Percentiles rank a stretch among this genome's conserved stretches.
These are phyloP conservation scores for Neurospora sublineolata DNA, from an alignment of 495 filamentous ascomycete genomes.

Conservation along the genomic window DNA sequence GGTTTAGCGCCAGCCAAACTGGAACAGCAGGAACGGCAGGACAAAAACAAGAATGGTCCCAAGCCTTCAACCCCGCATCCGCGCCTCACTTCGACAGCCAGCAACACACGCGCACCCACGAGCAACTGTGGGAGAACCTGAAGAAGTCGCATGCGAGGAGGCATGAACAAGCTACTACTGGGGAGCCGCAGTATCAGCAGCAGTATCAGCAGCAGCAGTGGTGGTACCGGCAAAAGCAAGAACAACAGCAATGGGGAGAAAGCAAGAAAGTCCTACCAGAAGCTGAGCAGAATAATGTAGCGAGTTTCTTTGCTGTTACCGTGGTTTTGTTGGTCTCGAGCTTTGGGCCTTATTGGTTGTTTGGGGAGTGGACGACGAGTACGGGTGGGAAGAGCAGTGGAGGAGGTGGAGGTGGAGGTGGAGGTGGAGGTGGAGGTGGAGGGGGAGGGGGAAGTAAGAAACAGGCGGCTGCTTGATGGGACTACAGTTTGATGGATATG, in stretches of 20 bases:
- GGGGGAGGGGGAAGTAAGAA: background rate
- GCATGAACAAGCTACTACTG: background rate
- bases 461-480: background rate
- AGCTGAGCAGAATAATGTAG: background rate
- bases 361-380: constrained; percentile 13
- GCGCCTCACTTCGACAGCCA: constrained; percentile 58
- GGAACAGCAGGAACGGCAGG: constrained; percentile 32
- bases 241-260: constrained; percentile 6
- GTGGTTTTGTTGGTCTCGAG: constrained; percentile 28
- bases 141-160: background rate
- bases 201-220: constrained; percentile 15
- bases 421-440: background rate
- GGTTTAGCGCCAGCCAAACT: background rate
- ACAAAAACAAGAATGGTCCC: constrained; percentile 9
- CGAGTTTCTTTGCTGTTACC: constrained; percentile 31
- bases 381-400: background rate
- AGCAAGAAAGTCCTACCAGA: background rate
- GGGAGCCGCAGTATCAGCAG: background rate
- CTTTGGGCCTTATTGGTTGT: constrained; percentile 21
- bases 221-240: constrained; percentile 27
- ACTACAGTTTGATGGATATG: background rate
- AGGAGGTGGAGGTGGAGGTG: background rate
- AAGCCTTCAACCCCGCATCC: constrained; percentile 18
- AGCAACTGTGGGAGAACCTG: background rate
- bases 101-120: constrained; percentile 42